phyloP scores from a whole-genome alignment of 116 monocot genomes.

The Iris pallida region DNA sequence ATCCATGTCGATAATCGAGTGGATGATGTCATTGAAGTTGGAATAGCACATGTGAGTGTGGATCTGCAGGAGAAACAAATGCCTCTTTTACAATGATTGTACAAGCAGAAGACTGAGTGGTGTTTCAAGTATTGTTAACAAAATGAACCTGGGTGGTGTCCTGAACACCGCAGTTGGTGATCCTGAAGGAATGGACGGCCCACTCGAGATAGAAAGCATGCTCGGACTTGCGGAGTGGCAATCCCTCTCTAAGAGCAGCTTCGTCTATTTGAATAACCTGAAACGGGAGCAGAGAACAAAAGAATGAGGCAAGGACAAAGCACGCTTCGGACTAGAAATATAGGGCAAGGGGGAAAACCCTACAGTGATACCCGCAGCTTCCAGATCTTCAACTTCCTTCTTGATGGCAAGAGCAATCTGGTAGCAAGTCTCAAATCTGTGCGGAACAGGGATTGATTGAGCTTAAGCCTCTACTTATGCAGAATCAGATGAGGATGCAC shows the following conservation, averaged over 20 bases:
- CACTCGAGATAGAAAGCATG: conserved; percentile 32
- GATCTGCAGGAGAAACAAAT: conserved; percentile 19
- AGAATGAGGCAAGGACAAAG: not conserved
- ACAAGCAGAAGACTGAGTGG: too few species aligned
- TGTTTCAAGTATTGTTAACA: too few species aligned
- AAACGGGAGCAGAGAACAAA: not conserved
- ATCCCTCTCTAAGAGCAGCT: conserved; percentile 31
- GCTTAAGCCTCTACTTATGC: not conserved
- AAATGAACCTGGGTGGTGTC: conserved; percentile 28
- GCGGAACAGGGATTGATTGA: not conserved
- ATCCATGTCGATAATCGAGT: conserved; percentile 47
- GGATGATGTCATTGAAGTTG: conserved; percentile 53
- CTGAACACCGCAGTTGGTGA: conserved; percentile 33
- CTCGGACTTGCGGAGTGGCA: conserved; percentile 40
- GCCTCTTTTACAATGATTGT: too few species aligned
- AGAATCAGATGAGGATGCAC: not conserved
- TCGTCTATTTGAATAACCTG: conserved; percentile 41
- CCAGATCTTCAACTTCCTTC: conserved; percentile 49
- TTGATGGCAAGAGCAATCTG: conserved; percentile 54
- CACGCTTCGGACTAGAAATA: not conserved
- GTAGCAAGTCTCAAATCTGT: conserved; percentile 46
- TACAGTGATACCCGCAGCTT: conserved; percentile 41
- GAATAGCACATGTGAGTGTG: conserved; percentile 61
- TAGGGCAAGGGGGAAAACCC: not conserved
- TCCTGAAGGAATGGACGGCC: conserved; percentile 40